Percentiles rank a stretch among this genome's conserved stretches.
Conservation (phyloP, 768 basidiomycete species). For the Podaxis sp. region DNA sequence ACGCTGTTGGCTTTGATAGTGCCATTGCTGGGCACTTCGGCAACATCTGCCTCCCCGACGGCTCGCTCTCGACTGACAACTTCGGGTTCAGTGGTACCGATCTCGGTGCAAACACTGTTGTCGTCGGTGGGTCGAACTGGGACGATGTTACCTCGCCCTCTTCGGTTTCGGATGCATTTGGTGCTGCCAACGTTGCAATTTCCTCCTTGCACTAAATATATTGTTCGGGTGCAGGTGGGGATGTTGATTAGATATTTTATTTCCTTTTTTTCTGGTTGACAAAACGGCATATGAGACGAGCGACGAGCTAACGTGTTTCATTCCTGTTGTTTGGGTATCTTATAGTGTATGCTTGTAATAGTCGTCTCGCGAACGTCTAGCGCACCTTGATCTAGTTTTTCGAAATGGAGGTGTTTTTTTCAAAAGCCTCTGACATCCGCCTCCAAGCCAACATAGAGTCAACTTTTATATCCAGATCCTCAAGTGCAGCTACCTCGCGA, state of each 20-base stretch:
- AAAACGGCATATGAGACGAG: background rate
- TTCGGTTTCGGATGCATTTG: slow-evolving; percentile 7
- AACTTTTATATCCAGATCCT: too few relatives aligned
- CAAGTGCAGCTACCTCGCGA: too few relatives aligned
- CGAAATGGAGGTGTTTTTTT: background rate
- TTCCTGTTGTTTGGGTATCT: slow-evolving; percentile 3
- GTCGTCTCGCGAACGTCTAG: slow-evolving; percentile 6
- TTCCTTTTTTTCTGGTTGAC: background rate
- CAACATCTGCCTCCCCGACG: slow-evolving; percentile 27
- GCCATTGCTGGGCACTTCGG: slow-evolving; percentile 27
- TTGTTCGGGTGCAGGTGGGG: background rate
- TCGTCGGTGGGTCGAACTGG: slow-evolving; percentile 43
- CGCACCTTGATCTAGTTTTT: slow-evolving; percentile 8
- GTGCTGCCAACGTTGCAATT: slow-evolving; percentile 6
- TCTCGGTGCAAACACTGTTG: slow-evolving; percentile 32
- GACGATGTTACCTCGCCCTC: slow-evolving; percentile 21
- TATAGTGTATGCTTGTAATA: background rate
- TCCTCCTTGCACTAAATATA: slow-evolving; percentile 1
- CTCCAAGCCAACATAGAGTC: too few relatives aligned
- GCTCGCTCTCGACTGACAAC: slow-evolving; percentile 27
- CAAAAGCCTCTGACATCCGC: background rate
- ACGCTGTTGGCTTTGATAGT: slow-evolving; percentile 31
- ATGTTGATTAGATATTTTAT: background rate
- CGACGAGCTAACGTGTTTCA: slow-evolving; percentile 1
- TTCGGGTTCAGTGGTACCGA: slow-evolving; percentile 32